Percentiles rank a stretch among this genome's conserved stretches.
phyloP scores from a whole-genome alignment of 192 early-diverging fungal species.

The Coemansia asiatica region DNA sequence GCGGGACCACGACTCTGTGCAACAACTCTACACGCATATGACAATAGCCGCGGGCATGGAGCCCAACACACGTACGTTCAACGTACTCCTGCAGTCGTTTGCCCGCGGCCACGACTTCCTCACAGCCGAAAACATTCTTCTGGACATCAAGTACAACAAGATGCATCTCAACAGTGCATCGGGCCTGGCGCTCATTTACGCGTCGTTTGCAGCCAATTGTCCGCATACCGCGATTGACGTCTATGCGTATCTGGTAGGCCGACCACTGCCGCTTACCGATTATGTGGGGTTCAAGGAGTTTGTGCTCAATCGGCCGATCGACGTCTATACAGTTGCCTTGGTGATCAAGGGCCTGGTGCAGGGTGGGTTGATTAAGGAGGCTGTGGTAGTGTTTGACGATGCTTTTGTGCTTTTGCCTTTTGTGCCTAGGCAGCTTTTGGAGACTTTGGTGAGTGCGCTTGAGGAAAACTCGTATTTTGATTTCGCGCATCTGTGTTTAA shows the following conservation, averaged over 20 bases:
- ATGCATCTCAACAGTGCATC: slow-evolving; percentile 21
- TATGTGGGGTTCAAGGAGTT: slow-evolving; percentile 16
- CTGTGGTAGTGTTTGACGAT: slow-evolving; percentile 43
- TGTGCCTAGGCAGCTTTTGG: slow-evolving; percentile 37
- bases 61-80: slow-evolving; percentile 34
- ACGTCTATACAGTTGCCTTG: slow-evolving; percentile 30
- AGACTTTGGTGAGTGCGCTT: slow-evolving; percentile 26
- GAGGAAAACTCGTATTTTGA: slow-evolving; percentile 26
- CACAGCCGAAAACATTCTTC: slow-evolving; percentile 14
- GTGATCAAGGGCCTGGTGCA: slow-evolving; percentile 28
- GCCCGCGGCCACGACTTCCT: slow-evolving; percentile 17
- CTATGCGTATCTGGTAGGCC: slow-evolving; percentile 38
- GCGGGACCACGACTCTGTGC: slow-evolving; percentile 19
- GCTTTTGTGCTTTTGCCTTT: slow-evolving; percentile 30
- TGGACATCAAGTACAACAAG: slow-evolving; percentile 10
- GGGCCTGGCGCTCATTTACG: slow-evolving; percentile 26
- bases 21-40: slow-evolving; percentile 42
- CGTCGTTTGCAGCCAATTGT: slow-evolving; percentile 14
- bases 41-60: slow-evolving; percentile 14
- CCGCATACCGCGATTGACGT: slow-evolving; percentile 19
- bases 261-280: slow-evolving; percentile 25
- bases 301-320: slow-evolving; percentile 12
- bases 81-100: slow-evolving; percentile 30
- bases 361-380: slow-evolving; percentile 19
- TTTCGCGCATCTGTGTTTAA: slow-evolving; percentile 24